Base-by-base conservation (phyloP, 345 rosid genomes). In the Clarkia xantiana region DNA sequence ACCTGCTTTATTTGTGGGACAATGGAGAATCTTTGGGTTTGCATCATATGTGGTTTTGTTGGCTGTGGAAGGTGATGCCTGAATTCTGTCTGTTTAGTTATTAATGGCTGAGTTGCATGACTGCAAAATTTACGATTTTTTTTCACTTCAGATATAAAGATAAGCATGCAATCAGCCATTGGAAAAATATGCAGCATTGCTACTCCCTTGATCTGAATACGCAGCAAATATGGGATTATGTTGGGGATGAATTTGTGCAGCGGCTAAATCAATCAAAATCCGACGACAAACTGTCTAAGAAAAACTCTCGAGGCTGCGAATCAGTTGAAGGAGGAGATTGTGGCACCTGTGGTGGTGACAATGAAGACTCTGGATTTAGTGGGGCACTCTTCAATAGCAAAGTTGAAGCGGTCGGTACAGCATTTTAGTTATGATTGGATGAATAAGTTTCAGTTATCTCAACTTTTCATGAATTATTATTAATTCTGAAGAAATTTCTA, bases 171-270 rank as follows among this genome's bases (percentile, higher is more conserved):
- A 78, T 81, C 40, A 73, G 77, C 68, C 98, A 86, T 41, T 84
- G 98, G 94, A 78, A 86, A 71, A 79, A 86, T 59, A 80, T 77
- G 2, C 89, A 91, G 63, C 96, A 91, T 50, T 77, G 82, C 57
- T 91, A 91, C 60, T 86, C 94, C 53, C 81, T 91, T 55, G 96
- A 91, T 73, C 61, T 86, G 63, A 71, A 76, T 53, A 78, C 96
- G 40, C 90, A 86, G 42, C 95, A 91, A 68, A 86, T 91, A 20
- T 86, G 96, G 95, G 96, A 91, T 71, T 91, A 91, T 61, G 94
- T 81, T 64, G 96, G 98, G 53, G 98, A 91, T 67, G 76, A 57
- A 62, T 91, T 86, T 54, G 96, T 84, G 58, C 96, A 91, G 61
- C 75, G 98, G 17, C 72, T 91, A 44, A 91, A 81, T 81, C 98